Percentiles rank a stretch among this genome's conserved stretches.
phyloP scores from a whole-genome alignment of 306 rosid genomes.

The Glycyrrhiza uralensis region DNA sequence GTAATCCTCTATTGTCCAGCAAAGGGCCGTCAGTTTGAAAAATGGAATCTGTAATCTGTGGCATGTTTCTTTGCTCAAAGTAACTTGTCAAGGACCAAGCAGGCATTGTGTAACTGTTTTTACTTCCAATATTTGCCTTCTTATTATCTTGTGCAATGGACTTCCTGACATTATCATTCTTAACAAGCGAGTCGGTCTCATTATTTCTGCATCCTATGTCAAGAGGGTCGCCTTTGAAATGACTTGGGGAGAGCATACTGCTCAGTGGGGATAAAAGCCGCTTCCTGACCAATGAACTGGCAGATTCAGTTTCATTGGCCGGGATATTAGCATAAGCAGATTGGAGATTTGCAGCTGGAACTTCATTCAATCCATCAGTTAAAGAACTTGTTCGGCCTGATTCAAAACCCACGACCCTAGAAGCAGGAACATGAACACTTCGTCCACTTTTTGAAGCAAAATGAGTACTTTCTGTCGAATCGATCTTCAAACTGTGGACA shows the following conservation, averaged over 20 bases:
- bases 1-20: constrained; percentile 37
- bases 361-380: constrained; percentile 36
- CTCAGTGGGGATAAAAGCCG: constrained; percentile 78
- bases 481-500: constrained; percentile 60
- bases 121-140: constrained; percentile 85
- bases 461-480: constrained; percentile 43
- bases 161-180: constrained; percentile 33
- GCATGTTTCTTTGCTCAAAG: constrained; percentile 44
- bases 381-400: constrained; percentile 50
- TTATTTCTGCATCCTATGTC: constrained; percentile 59
- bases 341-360: constrained; percentile 33
- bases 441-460: constrained; percentile 47
- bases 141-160: constrained; percentile 58
- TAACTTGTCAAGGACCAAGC: constrained; percentile 49
- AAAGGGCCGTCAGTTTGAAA: constrained; percentile 56
- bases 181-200: constrained; percentile 24
- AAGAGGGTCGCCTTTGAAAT: constrained; percentile 63
- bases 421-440: constrained; percentile 59
- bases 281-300: constrained; percentile 73
- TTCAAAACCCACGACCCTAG: constrained; percentile 89
- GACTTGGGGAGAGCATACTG: constrained; percentile 68
- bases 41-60: constrained; percentile 26
- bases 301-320: constrained; percentile 41
- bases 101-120: constrained; percentile 38
- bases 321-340: constrained; percentile 29